Evolutionary conservation across 306 rosid genomes (phyloP).

Genomic region (Hylodesmum podocarpum): DNA sequence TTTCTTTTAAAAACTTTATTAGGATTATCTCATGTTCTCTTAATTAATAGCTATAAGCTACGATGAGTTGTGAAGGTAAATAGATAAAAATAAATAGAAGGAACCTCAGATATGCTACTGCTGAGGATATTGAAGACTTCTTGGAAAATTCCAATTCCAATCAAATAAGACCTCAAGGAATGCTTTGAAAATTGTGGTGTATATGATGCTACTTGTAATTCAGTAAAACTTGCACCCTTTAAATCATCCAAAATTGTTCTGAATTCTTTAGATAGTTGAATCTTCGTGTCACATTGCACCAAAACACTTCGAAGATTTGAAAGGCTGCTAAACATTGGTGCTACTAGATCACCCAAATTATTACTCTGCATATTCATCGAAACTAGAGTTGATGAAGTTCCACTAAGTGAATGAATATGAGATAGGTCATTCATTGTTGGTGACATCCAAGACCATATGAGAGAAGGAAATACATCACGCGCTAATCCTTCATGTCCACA

Average conservation of each 20-base stretch:
- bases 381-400: background rate
- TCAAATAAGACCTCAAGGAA: background rate
- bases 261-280: background rate
- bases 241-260: background rate
- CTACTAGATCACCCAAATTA: background rate
- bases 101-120: conserved; percentile 3
- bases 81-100: background rate
- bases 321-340: background rate
- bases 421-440: background rate
- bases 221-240: background rate
- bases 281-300: background rate
- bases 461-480: conserved; percentile 26
- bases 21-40: background rate
- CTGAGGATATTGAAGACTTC: background rate
- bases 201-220: background rate
- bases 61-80: background rate
- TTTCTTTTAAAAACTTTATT: background rate
- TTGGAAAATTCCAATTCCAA: conserved; percentile 6
- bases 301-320: background rate
- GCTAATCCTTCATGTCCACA: conserved; percentile 41
- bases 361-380: background rate
- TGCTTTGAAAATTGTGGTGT: background rate
- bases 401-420: background rate
- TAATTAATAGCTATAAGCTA: background rate
- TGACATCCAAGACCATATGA: conserved; percentile 36